Evolutionary conservation across 2,329 filamentous ascomycete species (phyloP), one percentile per base, ranked within the genome.

Genomic region (Monilinia aucupariae): DNA sequence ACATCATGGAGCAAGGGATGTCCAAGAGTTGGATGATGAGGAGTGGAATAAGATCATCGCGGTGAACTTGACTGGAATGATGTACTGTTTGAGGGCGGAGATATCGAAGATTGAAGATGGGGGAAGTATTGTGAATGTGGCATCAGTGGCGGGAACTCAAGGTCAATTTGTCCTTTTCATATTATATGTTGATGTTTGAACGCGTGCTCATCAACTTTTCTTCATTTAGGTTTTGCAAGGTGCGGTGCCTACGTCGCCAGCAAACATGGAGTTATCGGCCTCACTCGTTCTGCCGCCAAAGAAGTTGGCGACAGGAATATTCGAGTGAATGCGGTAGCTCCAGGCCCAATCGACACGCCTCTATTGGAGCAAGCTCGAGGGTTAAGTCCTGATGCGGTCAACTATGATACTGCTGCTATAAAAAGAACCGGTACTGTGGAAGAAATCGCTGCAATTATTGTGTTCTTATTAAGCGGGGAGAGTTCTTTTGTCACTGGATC

Each of bases 121-220:
- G 0, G 73, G 74, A 0, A 70, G 72, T 0, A 76, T 78, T 30
- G 75, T 78, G 8, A 77, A 77, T 65, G 76, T 73, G 12, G 55
- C 71, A 32, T 83, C 80, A 51, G 80, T 81, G 41, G 79, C 81
- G 45, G 82, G 82, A 6, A 70, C 79, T 2, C 76, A 78, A 64
- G 79, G 78, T 71, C 73, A 71, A 50, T 64, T 47, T 47, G n/a
- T 3, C 13, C 4, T 12, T 43, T 25, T 10, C 27, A 25, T 51
- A 13, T 15, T 39, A 15, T 39, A 8, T 25, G 20, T 48, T 2
- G 13, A 45, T 43, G 5, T 17, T 60, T 12, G 27, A 9, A 6
- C 45, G 22, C 10, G 13, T 20, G 17, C 30, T 48, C 66, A 56
- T 72, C 74, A 37, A 72, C 70, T 51, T 70, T 76, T 27, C 72